Evolutionary conservation across 331 rosid species (phyloP).

Genomic region (Telfairia occidentalis): DNA sequence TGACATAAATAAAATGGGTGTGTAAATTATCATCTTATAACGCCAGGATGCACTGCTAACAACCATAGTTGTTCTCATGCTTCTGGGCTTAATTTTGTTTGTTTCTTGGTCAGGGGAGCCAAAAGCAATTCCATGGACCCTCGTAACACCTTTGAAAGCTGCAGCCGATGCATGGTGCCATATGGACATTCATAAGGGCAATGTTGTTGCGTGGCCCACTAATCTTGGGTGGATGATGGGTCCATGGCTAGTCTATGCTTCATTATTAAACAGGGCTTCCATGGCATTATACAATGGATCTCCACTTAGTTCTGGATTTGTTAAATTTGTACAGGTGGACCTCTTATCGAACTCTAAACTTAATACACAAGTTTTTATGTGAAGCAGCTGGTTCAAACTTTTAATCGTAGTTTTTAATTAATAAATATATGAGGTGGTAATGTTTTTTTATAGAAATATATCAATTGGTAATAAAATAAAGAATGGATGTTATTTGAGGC

Average conservation of each 20-base stretch:
- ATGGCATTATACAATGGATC: constrained; percentile 82
- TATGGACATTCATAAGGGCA: constrained; percentile 67
- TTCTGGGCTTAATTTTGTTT: constrained; percentile 7
- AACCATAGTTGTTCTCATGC: constrained; percentile 13
- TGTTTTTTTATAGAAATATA: not conserved
- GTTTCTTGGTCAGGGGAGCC: constrained; percentile 64
- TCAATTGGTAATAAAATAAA: not conserved
- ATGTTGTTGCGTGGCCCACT: constrained; percentile 84
- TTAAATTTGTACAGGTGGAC: constrained; percentile 73
- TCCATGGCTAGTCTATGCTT: constrained; percentile 92
- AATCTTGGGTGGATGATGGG: constrained; percentile 99
- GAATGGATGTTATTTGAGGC: not conserved
- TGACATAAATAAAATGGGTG: not conserved
- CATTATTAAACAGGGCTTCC: constrained; percentile 83
- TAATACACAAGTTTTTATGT: not conserved
- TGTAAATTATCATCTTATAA: not conserved
- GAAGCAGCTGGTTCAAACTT: not conserved
- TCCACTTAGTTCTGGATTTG: constrained; percentile 81
- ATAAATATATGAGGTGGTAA: not conserved
- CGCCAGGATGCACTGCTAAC: not conserved
- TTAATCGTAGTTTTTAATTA: not conserved
- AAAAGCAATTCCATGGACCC: constrained; percentile 97
- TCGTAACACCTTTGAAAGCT: constrained; percentile 72
- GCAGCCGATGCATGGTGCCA: constrained; percentile 98
- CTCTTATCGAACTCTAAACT: not conserved